Evolutionary conservation across 2,329 filamentous ascomycete genomes (phyloP).

Genomic region (Claviceps arundinis): DNA sequence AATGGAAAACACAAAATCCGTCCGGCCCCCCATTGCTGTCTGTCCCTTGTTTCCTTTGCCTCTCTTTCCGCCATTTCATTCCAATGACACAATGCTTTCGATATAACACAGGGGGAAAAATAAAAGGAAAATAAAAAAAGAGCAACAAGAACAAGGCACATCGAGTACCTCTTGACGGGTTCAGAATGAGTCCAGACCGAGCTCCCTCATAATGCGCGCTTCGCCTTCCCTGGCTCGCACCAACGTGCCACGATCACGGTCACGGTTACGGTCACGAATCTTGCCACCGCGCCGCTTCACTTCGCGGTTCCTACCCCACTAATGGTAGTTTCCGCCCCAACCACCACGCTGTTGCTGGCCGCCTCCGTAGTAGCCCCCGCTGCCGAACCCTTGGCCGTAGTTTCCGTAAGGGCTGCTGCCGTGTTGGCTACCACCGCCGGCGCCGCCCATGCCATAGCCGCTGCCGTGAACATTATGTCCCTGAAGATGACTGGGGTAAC

Average conservation of each 20-base stretch:
- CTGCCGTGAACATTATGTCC: constrained; percentile 40
- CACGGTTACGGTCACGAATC: constrained; percentile 6
- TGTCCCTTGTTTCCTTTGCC: constrained; percentile 3
- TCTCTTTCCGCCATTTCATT: constrained; percentile 4
- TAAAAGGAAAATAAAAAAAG: neutral
- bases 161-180: constrained; percentile 4
- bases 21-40: constrained; percentile 5
- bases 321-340: constrained; percentile 49
- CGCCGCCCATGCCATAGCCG: constrained; percentile 41
- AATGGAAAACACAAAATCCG: constrained; percentile 6
- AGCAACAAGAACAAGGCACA: neutral
- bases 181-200: constrained; percentile 5
- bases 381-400: constrained; percentile 36
- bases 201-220: constrained; percentile 8
- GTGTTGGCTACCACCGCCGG: constrained; percentile 37
- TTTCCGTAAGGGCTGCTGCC: constrained; percentile 39
- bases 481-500: constrained; percentile 42
- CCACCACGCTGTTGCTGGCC: constrained; percentile 35
- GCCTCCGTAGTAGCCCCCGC: constrained; percentile 33
- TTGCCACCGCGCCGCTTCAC: constrained; percentile 10
- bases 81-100: constrained; percentile 10
- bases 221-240: constrained; percentile 4
- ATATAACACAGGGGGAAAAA: constrained; percentile 6
- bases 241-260: neutral
- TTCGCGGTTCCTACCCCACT: constrained; percentile 22